Evolutionary conservation across 2,329 filamentous ascomycete species (phyloP).

Genomic region (Cryphonectria radicalis): DNA sequence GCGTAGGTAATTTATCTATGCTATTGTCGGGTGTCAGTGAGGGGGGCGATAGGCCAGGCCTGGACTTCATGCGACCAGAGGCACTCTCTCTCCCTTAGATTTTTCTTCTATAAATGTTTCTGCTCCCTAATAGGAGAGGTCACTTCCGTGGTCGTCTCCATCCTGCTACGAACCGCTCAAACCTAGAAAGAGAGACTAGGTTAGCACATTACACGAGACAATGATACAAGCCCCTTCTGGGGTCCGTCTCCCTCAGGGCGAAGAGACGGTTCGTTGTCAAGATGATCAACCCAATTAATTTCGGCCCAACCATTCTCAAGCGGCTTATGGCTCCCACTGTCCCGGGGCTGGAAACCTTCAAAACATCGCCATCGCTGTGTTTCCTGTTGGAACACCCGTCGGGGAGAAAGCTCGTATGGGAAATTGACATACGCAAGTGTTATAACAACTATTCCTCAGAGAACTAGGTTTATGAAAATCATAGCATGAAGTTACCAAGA

Average conservation of each 20-base stretch:
- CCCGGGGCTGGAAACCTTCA: conserved; percentile 40
- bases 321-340: conserved; percentile 46
- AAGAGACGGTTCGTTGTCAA: conserved; percentile 35
- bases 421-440: conserved; percentile 39
- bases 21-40: too few relatives aligned
- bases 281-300: conserved; percentile 45
- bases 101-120: too few relatives aligned
- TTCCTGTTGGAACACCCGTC: conserved; percentile 35
- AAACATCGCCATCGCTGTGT: conserved; percentile 32
- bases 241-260: conserved; percentile 30
- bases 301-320: conserved; percentile 44
- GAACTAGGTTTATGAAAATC: conserved; percentile 35
- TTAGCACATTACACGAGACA: background rate
- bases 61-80: too few relatives aligned
- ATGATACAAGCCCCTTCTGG: background rate
- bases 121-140: too few relatives aligned
- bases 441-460: conserved; percentile 36
- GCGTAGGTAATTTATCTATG: too few relatives aligned
- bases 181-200: too few relatives aligned
- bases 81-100: too few relatives aligned
- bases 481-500: conserved; percentile 36
- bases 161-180: too few relatives aligned
- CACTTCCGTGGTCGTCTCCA: too few relatives aligned
- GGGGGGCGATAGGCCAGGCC: too few relatives aligned
- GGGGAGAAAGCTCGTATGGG: conserved; percentile 37